These are phyloP conservation scores for Colletotrichum higginsianum DNA, from an alignment of 2,329 filamentous ascomycete genomes.

Conservation along the genomic window DNA sequence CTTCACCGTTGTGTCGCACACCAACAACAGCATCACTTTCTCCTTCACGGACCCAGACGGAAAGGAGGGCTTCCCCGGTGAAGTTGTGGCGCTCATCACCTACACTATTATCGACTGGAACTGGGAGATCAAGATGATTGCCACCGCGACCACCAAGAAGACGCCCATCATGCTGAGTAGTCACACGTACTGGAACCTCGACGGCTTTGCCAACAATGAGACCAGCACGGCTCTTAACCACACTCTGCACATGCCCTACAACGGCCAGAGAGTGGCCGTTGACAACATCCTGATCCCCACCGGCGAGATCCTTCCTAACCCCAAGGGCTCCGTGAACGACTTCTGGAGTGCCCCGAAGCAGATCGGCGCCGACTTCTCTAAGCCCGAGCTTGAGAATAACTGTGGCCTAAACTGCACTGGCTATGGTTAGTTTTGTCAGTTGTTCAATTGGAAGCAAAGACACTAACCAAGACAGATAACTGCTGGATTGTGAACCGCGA, in stretches of 20 bases:
- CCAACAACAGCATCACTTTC: slow-evolving; percentile 79
- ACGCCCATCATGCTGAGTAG: slow-evolving; percentile 87
- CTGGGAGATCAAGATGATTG: slow-evolving; percentile 82
- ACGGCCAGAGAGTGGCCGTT: slow-evolving; percentile 76
- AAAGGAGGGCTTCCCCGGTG: slow-evolving; percentile 83
- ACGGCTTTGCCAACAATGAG: slow-evolving; percentile 82
- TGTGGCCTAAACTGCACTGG: slow-evolving; percentile 88
- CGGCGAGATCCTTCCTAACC: slow-evolving; percentile 80
- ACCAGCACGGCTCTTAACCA: slow-evolving; percentile 78
- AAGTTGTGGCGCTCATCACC: slow-evolving; percentile 81
- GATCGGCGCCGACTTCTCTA: slow-evolving; percentile 78
- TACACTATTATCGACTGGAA: slow-evolving; percentile 77
- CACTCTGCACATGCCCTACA: slow-evolving; percentile 80
- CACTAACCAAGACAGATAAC: slow-evolving; percentile 64
- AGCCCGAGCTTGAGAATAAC: slow-evolving; percentile 76
- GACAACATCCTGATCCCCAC: slow-evolving; percentile 83
- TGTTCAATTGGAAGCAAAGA: neutral
- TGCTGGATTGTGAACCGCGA: slow-evolving; percentile 79
- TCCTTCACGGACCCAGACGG: slow-evolving; percentile 80
- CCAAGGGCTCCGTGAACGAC: slow-evolving; percentile 78
- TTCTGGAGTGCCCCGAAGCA: slow-evolving; percentile 88
- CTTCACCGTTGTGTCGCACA: slow-evolving; percentile 81
- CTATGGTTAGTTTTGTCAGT: slow-evolving; percentile 72
- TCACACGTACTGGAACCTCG: slow-evolving; percentile 87
- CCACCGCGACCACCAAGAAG: slow-evolving; percentile 78